Evolutionary conservation across 345 rosid species (phyloP).

Genomic region (Pugionium cornutum): DNA sequence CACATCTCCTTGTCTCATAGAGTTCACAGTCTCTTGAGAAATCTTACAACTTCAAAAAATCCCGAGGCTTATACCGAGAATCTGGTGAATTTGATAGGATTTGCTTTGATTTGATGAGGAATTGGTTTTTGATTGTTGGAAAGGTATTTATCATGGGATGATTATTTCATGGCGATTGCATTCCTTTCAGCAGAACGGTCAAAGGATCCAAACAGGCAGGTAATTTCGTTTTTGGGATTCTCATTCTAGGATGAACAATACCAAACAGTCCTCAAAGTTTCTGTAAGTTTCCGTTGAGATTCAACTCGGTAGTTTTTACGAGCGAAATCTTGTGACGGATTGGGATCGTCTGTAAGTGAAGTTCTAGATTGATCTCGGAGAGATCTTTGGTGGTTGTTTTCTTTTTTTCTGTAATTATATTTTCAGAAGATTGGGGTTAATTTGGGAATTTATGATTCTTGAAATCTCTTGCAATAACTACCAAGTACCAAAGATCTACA

Average conservation of each 20-base stretch:
- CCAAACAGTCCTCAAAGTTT: not conserved
- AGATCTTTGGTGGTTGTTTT: not conserved
- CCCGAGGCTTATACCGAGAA: not conserved
- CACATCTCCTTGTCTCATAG: not conserved
- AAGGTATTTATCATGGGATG: constrained; percentile 94
- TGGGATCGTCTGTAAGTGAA: not conserved
- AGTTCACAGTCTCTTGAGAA: not conserved
- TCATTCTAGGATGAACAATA: not conserved
- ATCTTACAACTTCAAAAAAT: constrained; percentile 12
- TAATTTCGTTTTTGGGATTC: constrained; percentile 27
- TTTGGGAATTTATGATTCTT: constrained; percentile 17
- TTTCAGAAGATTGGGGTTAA: not conserved
- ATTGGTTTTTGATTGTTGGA: not conserved
- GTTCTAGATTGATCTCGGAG: not conserved
- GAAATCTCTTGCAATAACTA: constrained; percentile 3
- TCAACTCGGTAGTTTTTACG: not conserved
- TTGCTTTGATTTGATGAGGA: not conserved
- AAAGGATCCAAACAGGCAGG: constrained; percentile 98
- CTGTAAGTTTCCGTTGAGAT: not conserved
- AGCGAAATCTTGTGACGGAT: too few relatives aligned
- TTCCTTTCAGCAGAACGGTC: constrained; percentile 82
- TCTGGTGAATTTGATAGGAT: not conserved
- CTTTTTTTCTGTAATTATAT: not conserved
- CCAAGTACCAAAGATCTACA: not conserved
- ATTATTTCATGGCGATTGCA: constrained; percentile 92